Conservation (phyloP, 495 filamentous ascomycete genomes). For the Aspergillus affinis region DNA sequence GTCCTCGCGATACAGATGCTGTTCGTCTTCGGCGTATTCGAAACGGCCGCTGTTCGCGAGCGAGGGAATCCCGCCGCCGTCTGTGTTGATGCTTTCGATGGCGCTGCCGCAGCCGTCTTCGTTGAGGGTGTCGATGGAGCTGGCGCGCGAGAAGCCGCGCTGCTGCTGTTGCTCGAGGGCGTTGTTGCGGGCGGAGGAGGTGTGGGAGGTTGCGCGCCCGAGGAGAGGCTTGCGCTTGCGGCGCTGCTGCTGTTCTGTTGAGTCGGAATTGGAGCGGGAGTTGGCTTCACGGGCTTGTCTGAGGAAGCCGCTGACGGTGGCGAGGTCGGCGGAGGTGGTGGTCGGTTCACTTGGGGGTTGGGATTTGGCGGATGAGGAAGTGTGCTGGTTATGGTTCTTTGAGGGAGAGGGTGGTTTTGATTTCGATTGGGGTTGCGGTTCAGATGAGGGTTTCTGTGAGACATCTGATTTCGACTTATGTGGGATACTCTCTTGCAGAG, state of each 20-base stretch:
- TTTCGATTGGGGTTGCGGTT: background rate
- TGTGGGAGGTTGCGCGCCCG: slow-evolving; percentile 48
- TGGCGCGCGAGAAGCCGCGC: slow-evolving; percentile 41
- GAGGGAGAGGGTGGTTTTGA: background rate
- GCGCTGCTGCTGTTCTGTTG: slow-evolving; percentile 19
- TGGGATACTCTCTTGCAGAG: background rate
- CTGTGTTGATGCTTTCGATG: slow-evolving; percentile 36
- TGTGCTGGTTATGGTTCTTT: slow-evolving; percentile 5
- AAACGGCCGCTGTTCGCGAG: slow-evolving; percentile 35
- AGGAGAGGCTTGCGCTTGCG: slow-evolving; percentile 44
- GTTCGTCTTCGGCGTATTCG: slow-evolving; percentile 29
- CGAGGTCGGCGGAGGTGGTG: slow-evolving; percentile 23
- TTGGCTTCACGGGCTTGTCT: slow-evolving; percentile 43
- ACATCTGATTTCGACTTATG: background rate
- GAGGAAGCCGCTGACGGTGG: slow-evolving; percentile 42
- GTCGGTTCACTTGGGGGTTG: slow-evolving; percentile 21
- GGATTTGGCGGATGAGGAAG: slow-evolving; percentile 27
- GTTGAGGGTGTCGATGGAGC: slow-evolving; percentile 56
- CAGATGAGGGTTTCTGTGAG: background rate
- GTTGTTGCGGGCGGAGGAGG: slow-evolving; percentile 27
- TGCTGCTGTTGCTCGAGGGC: slow-evolving; percentile 8
- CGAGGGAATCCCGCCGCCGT: slow-evolving; percentile 33
- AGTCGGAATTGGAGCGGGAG: slow-evolving; percentile 25
- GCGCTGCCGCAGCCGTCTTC: slow-evolving; percentile 52
- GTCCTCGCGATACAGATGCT: slow-evolving; percentile 18